Base-by-base conservation (phyloP, 2,329 filamentous ascomycete species). In the Aureobasidium sp. region DNA sequence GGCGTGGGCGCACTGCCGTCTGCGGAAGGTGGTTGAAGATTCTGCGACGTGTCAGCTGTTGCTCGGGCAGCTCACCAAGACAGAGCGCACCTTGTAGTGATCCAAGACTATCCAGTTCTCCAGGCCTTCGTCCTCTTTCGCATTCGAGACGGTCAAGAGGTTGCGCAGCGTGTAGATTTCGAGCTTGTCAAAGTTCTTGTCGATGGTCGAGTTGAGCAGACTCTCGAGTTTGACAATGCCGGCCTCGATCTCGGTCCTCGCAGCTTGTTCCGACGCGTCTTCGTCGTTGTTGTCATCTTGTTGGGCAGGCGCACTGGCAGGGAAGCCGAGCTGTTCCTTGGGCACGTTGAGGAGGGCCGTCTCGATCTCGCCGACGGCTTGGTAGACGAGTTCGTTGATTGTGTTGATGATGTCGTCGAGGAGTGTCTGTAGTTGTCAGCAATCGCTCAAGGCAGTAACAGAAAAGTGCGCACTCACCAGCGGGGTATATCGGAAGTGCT, bases 331-430 rank as follows among this genome's bases (percentile, higher is more conserved):
- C 15, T 84, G 81, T 27, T 86, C 79, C 0, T 92, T 88, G 1
- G 88, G 84, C 2, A 88, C 86, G 54, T 82, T 81, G 51, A 90
- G 79, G 21, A 99, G 84, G 1, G 90, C 89, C 60, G 85, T 84
- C 74, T 97, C 94, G 65, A 97, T 85, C 63, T 88, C 90, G 69
- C 90, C 89, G 69, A 96, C 86, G 58, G 90, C 92, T 73, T 88
- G 88, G 75, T 95, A 94, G 69, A 94, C 88, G 68, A 96, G 84
- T 69, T 93, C 89, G 78, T 97, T 99, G 74, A 96, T 85, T 60
- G 88, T 89, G 79, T 97, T 96, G 78, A 97, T 96, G 68, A 97
- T 92, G 76, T 97, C 93, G 83, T 99, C 94, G 70, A 99, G 88
- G 43, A 99, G 84, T 63, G 89, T 89, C 92, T 96, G 54, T 50